Conservation (phyloP, 2,329 filamentous ascomycete species). For the Calonectria hongkongensis region DNA sequence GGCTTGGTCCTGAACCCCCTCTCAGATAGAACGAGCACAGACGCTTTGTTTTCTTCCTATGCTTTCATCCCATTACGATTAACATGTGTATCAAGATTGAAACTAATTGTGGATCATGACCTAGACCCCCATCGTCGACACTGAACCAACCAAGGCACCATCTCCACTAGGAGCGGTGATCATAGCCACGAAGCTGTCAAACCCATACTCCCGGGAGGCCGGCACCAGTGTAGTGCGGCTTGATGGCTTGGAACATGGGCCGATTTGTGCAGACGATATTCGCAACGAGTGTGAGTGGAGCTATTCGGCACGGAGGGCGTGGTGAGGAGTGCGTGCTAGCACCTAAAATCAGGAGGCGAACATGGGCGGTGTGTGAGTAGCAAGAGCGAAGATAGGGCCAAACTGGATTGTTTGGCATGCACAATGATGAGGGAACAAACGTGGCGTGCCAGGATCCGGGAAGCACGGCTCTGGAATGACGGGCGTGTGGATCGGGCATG, state of each 20-base stretch:
- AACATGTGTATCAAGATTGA: conserved; percentile 56
- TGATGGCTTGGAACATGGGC: conserved; percentile 20
- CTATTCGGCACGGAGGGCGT: conserved; percentile 34
- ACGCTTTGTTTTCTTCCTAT: conserved; percentile 47
- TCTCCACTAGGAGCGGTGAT: conserved; percentile 39
- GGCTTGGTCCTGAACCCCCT: conserved; percentile 46
- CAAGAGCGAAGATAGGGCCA: conserved; percentile 30
- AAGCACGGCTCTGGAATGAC: conserved; percentile 49
- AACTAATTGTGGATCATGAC: conserved; percentile 65
- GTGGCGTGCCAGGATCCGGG: conserved; percentile 47
- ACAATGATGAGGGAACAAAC: conserved; percentile 50
- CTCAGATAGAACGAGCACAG: conserved; percentile 55
- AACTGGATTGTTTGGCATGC: conserved; percentile 43
- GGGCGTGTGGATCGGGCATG: conserved; percentile 45
- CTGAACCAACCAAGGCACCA: conserved; percentile 48
- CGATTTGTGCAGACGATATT: conserved; percentile 19
- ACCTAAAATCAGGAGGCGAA: conserved; percentile 30
- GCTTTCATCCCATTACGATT: conserved; percentile 41
- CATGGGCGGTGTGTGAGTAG: conserved; percentile 36
- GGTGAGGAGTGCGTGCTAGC: conserved; percentile 30
- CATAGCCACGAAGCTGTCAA: conserved; percentile 37
- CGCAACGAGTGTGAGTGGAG: conserved; percentile 43
- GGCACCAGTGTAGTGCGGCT: conserved; percentile 40
- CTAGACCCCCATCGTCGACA: conserved; percentile 64
- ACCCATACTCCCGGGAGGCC: conserved; percentile 42